These are phyloP conservation scores for Acrodontium crateriforme DNA, from an alignment of 2,329 filamentous ascomycete species.

Conservation along the genomic window DNA sequence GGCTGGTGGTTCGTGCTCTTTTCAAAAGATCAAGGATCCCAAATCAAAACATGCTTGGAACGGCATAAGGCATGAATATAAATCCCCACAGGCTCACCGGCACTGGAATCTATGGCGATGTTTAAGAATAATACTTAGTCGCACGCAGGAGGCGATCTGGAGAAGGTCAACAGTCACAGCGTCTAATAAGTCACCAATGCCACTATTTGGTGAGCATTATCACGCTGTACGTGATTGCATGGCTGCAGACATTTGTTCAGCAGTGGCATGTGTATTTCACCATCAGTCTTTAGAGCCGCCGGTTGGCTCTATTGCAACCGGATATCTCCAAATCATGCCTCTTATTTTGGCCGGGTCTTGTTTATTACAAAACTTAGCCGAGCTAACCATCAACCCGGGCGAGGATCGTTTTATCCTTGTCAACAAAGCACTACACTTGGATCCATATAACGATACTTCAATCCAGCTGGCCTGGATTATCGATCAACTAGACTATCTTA, in stretches of 20 bases:
- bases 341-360: slow-evolving; percentile 7
- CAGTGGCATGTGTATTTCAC: slow-evolving; percentile 4
- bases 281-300: slow-evolving; percentile 3
- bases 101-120: slow-evolving; percentile 8
- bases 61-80: slow-evolving; percentile 6
- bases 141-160: slow-evolving; percentile 8
- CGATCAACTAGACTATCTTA: slow-evolving; percentile 6
- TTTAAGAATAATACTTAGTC: slow-evolving; percentile 6
- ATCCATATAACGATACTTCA: slow-evolving; percentile 3
- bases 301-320: slow-evolving; percentile 3
- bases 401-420: slow-evolving; percentile 5
- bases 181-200: not conserved
- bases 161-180: slow-evolving; percentile 8
- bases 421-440: slow-evolving; percentile 4
- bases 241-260: slow-evolving; percentile 7
- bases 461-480: slow-evolving; percentile 9
- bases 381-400: slow-evolving; percentile 4
- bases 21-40: slow-evolving; percentile 3
- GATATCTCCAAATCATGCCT: slow-evolving; percentile 4
- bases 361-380: slow-evolving; percentile 6
- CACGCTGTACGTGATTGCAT: slow-evolving; percentile 4
- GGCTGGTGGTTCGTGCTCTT: slow-evolving; percentile 4
- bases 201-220: slow-evolving; percentile 5
- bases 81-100: slow-evolving; percentile 3
- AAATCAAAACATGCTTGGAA: slow-evolving; percentile 4